Evolutionary conservation across 257 asterid species (phyloP), one percentile per base, ranked within the genome.

Genomic region (Verbena officinalis): DNA sequence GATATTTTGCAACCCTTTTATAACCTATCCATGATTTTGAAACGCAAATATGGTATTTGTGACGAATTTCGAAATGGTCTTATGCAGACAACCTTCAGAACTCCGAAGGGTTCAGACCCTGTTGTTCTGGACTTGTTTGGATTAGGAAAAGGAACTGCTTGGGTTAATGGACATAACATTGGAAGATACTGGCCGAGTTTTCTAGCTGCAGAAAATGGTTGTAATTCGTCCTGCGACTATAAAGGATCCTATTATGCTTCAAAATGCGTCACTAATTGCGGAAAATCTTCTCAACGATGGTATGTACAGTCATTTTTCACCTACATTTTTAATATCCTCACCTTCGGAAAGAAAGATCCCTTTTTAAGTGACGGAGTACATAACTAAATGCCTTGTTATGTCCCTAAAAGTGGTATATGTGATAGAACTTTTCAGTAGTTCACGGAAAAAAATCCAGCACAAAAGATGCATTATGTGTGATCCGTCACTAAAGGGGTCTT

Each of bases 111-210:
- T 3, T 39, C 62, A 0, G 83, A 81, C 9, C 63, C 86, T 3
- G 75, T 81, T 22, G 86, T 77, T 7, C 12, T 81, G 9, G 83
- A 81, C 54, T 72, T 81, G 58, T 39, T n/a, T 40, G 81, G 70
- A 0, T 39, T 77, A 49, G 83, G 83, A 1, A 81, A 81, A 65
- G 86, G 86, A 49, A 33, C 16, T 17, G 77, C 83, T 4, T 81
- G 83, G 83, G 81, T 77, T 5, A 81, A 81, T 23, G 86, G 86
- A 4, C 33, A 69, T 12, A 36, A 72, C 36, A 69, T 81, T 4
- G 83, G 86, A 15, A 60, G 86, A 62, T 81, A 77, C 33, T 81
- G 86, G 83, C 75, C 79, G 0, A 45, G 65, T 23, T 45, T 10
- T 50, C 17, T 51, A 14, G 61, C 73, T 4, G 43, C 2, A 0